Evolutionary conservation across 495 filamentous ascomycete genomes (phyloP).

Genomic region (Oidiodendron maius): DNA sequence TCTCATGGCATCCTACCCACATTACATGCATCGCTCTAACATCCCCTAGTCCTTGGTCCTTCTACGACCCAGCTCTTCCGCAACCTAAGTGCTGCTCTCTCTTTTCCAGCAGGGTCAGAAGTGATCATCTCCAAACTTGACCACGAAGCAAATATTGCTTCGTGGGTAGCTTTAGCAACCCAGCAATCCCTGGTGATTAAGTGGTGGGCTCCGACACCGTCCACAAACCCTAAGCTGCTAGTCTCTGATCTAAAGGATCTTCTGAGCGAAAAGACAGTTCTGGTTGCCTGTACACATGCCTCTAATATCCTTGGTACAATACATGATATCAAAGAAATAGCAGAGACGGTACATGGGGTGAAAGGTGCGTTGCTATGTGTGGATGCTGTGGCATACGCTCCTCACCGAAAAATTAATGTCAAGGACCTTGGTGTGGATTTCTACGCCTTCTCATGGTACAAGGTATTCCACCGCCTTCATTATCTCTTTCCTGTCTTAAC

Average conservation of each 20-base stretch:
- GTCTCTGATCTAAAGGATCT: constrained; percentile 45
- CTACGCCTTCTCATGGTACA: constrained; percentile 74
- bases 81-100: constrained; percentile 57
- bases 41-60: constrained; percentile 49
- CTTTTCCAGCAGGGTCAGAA: constrained; percentile 54
- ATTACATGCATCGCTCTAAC: constrained; percentile 4
- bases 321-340: constrained; percentile 52
- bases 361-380: constrained; percentile 37
- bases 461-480: too few species aligned
- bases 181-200: constrained; percentile 52
- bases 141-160: constrained; percentile 66
- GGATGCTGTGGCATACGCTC: constrained; percentile 66
- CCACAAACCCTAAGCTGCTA: constrained; percentile 48
- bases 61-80: constrained; percentile 70
- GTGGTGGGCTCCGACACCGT: constrained; percentile 53
- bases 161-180: constrained; percentile 60
- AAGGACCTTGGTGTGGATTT: constrained; percentile 60
- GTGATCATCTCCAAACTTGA: constrained; percentile 61
- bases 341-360: constrained; percentile 42
- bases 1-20: too few species aligned
- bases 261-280: constrained; percentile 50
- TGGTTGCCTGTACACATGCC: constrained; percentile 65
- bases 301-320: constrained; percentile 68
- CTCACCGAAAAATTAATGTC: constrained; percentile 64
- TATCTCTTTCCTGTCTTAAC: too few species aligned